These are phyloP conservation scores for Boletus bicolor DNA, from an alignment of 768 basidiomycete genomes.

Conservation along the genomic window DNA sequence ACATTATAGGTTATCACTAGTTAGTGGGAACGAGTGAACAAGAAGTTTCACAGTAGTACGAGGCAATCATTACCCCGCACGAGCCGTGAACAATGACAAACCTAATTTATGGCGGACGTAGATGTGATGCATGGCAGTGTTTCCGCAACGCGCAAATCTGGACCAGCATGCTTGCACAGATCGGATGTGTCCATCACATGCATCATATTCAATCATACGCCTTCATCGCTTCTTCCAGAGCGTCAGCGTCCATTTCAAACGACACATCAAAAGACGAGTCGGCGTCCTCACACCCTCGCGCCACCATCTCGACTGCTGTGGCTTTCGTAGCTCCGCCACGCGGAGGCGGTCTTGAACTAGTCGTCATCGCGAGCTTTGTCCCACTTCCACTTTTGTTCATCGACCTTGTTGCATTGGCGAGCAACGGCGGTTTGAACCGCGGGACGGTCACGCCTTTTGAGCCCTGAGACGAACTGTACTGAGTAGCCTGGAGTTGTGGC, in stretches of 20 bases:
- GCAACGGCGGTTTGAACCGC: slow-evolving; percentile 17
- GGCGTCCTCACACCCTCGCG: slow-evolving; percentile 11
- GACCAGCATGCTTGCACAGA: too few species aligned
- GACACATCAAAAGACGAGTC: slow-evolving; percentile 34
- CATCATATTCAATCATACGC: slow-evolving; percentile 22
- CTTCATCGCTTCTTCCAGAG: slow-evolving; percentile 32
- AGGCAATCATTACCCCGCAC: background rate
- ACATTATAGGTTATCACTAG: slow-evolving; percentile 3
- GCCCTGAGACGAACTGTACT: slow-evolving; percentile 20
- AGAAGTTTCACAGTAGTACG: background rate
- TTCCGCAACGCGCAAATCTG: background rate
- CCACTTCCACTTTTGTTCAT: background rate
- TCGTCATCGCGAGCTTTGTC: background rate
- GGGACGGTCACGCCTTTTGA: slow-evolving; percentile 18
- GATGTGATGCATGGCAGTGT: background rate
- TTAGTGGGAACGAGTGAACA: background rate
- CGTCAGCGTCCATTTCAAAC: slow-evolving; percentile 29
- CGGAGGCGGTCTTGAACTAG: background rate
- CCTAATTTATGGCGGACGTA: background rate
- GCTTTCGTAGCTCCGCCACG: background rate
- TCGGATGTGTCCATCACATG: too few species aligned
- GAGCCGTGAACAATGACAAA: background rate
- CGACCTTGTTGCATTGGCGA: background rate
- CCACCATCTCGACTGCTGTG: background rate
- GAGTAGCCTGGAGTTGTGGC: slow-evolving; percentile 16